These are phyloP conservation scores for Taiozyma onychis DNA, from an alignment of 1,139 yeast species.

Conservation along the genomic window DNA sequence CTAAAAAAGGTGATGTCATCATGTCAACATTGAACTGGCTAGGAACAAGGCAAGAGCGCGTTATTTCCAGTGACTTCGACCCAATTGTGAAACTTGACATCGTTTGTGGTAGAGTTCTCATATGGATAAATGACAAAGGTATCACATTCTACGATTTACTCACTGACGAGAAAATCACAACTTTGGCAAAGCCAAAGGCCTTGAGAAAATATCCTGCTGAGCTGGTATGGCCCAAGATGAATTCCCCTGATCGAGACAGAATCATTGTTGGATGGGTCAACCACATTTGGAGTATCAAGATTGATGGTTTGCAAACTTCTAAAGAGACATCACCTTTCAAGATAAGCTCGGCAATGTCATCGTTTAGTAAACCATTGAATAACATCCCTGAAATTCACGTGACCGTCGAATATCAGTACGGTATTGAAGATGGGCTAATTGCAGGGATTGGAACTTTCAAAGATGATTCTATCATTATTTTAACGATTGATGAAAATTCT, in stretches of 20 bases:
- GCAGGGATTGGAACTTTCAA: constrained; percentile 76
- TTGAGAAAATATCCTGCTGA: constrained; percentile 60
- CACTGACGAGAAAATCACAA: constrained; percentile 39
- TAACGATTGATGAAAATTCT: constrained; percentile 36
- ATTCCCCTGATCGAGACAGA: constrained; percentile 61
- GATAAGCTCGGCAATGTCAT: constrained; percentile 61
- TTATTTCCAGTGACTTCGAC: constrained; percentile 49
- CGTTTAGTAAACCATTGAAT: constrained; percentile 44
- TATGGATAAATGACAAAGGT: constrained; percentile 88
- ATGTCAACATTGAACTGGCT: constrained; percentile 81
- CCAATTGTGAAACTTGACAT: constrained; percentile 65
- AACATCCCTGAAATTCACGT: constrained; percentile 42
- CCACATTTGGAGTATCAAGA: constrained; percentile 66
- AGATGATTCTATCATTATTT: constrained; percentile 56
- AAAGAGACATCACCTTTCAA: constrained; percentile 27
- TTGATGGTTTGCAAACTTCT: constrained; percentile 26
- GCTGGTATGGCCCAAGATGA: constrained; percentile 76
- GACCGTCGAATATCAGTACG: constrained; percentile 48
- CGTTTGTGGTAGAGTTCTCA: constrained; percentile 56
- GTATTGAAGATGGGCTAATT: constrained; percentile 46
- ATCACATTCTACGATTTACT: constrained; percentile 53
- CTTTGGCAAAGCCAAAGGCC: constrained; percentile 51
- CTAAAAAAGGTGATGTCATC: constrained; percentile 81
- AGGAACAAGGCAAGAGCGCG: constrained; percentile 67
- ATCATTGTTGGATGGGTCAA: constrained; percentile 81